phyloP scores from a whole-genome alignment of 106 monocot genomes.

The Dendrobium catenatum region DNA sequence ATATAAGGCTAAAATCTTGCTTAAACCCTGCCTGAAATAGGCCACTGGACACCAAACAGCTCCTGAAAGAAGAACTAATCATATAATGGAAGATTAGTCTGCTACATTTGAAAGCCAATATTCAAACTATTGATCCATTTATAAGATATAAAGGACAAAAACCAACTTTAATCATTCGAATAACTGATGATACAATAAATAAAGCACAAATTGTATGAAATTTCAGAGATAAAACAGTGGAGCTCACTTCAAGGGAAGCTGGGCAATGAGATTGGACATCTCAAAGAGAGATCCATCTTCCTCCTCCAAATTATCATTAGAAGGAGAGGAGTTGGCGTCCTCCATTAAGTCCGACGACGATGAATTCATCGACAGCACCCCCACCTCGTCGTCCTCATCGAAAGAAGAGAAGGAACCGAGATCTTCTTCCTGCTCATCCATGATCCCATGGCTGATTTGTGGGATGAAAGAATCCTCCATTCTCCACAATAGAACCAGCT shows the following conservation, averaged over 20 bases:
- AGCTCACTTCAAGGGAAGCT: slow-evolving; percentile 45
- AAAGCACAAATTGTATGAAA: no score
- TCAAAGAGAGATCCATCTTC: slow-evolving; percentile 14
- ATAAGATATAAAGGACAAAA: no score
- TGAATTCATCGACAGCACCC: slow-evolving; percentile 7
- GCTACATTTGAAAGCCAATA: background rate
- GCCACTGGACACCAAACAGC: no score
- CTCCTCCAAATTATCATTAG: background rate
- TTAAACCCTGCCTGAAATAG: no score
- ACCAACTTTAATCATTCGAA: no score
- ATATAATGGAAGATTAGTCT: background rate
- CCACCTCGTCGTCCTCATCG: slow-evolving; percentile 12
- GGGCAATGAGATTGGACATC: slow-evolving; percentile 39
- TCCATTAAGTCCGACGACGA: slow-evolving; percentile 28
- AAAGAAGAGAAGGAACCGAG: slow-evolving; percentile 19
- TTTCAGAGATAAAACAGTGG: background rate
- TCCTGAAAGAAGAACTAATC: no score
- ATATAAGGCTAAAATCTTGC: no score
- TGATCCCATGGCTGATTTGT: slow-evolving; percentile 20
- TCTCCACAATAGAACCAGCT: background rate
- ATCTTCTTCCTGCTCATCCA: slow-evolving; percentile 20
- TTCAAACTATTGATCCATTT: no score
- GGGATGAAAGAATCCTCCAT: slow-evolving; percentile 20
- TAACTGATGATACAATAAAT: no score
- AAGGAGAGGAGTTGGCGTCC: slow-evolving; percentile 10